phyloP scores from a whole-genome alignment of 805 yeast species.

The Ogataea zsoltii region DNA sequence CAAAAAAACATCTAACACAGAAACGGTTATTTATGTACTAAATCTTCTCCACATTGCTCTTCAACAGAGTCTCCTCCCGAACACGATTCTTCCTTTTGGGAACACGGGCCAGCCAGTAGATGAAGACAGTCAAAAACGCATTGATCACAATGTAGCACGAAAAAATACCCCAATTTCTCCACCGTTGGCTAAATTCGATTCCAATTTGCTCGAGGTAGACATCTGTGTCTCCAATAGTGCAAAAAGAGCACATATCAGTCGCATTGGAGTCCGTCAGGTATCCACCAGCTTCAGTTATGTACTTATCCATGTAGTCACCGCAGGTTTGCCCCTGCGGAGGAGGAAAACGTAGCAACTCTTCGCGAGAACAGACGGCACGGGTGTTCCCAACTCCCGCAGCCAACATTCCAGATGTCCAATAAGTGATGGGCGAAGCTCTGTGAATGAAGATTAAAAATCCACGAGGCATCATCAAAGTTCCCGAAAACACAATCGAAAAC shows the following conservation, averaged over 20 bases:
- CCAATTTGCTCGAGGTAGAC: constrained; percentile 43
- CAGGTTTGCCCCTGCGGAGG: too few relatives aligned
- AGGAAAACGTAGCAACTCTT: too few relatives aligned
- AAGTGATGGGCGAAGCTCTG: constrained; percentile 69
- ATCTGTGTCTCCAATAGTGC: constrained; percentile 45
- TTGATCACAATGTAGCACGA: constrained; percentile 58
- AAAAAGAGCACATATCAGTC: constrained; percentile 48
- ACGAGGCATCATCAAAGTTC: constrained; percentile 69
- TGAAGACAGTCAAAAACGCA: constrained; percentile 12
- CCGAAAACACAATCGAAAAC: constrained; percentile 62
- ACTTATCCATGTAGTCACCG: constrained; percentile 37
- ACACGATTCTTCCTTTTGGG: not conserved
- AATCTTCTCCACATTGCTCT: too few relatives aligned
- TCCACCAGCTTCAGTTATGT: constrained; percentile 52
- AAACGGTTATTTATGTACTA: not conserved
- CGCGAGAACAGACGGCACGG: too few relatives aligned
- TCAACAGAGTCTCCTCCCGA: too few relatives aligned
- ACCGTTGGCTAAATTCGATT: constrained; percentile 44
- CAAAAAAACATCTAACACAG: not conserved
- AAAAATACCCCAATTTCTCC: constrained; percentile 67
- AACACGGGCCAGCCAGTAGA: constrained; percentile 7
- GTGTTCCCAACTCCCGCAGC: too few relatives aligned
- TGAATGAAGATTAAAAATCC: constrained; percentile 85
- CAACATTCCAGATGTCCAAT: constrained; percentile 25
- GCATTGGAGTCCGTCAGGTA: constrained; percentile 54